Evolutionary conservation across 2,329 filamentous ascomycete genomes (phyloP).

Genomic region (Fusarium anthophilum): DNA sequence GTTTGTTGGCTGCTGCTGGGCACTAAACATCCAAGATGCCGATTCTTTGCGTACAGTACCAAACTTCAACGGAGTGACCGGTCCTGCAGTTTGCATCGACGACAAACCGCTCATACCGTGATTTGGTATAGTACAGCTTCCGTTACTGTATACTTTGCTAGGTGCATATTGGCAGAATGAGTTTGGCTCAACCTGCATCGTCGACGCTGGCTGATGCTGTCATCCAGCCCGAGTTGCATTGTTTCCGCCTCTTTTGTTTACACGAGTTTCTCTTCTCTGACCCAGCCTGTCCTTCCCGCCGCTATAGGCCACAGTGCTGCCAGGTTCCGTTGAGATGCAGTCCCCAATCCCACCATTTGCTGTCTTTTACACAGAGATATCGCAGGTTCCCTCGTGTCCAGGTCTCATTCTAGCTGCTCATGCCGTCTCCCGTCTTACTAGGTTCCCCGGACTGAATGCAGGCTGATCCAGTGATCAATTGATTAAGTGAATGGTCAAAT

Average conservation of each 20-base stretch:
- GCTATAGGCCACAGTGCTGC: conserved; percentile 8
- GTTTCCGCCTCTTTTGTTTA: conserved; percentile 20
- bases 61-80: conserved; percentile 21
- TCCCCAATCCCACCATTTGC: conserved; percentile 8
- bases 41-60: conserved; percentile 15
- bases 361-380: conserved; percentile 25
- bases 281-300: conserved; percentile 9
- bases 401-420: conserved; percentile 10
- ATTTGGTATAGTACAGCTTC: conserved; percentile 21
- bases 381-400: conserved; percentile 30
- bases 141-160: conserved; percentile 26
- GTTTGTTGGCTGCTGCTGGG: conserved; percentile 23
- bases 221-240: conserved; percentile 24
- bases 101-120: conserved; percentile 31
- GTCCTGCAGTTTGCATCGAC: conserved; percentile 19
- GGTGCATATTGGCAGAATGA: conserved; percentile 12
- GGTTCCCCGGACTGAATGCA: conserved; percentile 6
- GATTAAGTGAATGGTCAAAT: conserved; percentile 17
- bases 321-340: conserved; percentile 3
- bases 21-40: conserved; percentile 16
- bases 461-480: conserved; percentile 28
- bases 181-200: conserved; percentile 1
- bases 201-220: conserved; percentile 14
- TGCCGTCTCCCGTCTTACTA: conserved; percentile 32
- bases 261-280: conserved; percentile 2